Percentiles rank a stretch among this genome's conserved stretches.
Evolutionary conservation across 2,329 filamentous ascomycete species (phyloP).

Genomic region (Atkinsonella hypoxylon): DNA sequence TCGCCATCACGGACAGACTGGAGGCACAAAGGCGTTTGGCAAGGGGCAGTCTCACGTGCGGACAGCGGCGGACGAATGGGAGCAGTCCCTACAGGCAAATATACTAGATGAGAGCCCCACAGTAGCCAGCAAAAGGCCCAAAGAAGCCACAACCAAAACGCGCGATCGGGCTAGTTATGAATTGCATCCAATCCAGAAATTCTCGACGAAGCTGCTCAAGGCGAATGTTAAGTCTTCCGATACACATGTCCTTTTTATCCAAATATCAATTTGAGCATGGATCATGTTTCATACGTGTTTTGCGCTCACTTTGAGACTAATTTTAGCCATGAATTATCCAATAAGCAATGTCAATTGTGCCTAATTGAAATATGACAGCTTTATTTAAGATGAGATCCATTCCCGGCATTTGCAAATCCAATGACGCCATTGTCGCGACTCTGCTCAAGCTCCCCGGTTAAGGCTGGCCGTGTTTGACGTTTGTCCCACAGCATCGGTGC

Average conservation of each 20-base stretch:
- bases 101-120: conserved; percentile 2
- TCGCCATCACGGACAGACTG: conserved; percentile 8
- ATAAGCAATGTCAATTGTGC: not conserved
- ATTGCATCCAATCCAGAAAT: conserved; percentile 2
- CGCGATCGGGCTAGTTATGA: not conserved
- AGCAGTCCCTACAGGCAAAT: not conserved
- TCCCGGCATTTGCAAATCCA: conserved; percentile 6
- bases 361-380: not conserved
- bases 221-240: not conserved
- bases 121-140: not conserved
- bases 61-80: conserved; percentile 2
- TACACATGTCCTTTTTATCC: not conserved
- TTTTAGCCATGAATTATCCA: not conserved
- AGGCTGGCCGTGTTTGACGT: conserved; percentile 13
- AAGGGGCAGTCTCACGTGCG: conserved; percentile 6
- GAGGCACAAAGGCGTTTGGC: not conserved
- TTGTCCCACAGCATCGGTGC: conserved; percentile 4
- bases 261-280: not conserved
- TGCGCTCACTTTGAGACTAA: conserved; percentile 1
- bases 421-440: conserved; percentile 18
- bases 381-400: conserved; percentile 1
- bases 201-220: not conserved
- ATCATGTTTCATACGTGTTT: not conserved
- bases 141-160: not conserved
- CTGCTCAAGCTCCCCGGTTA: conserved; percentile 15